Evolutionary conservation across 352 stramenopile genomes (phyloP), one percentile per base, ranked within the genome.

Genomic region (Globisporangium perplexum): DNA sequence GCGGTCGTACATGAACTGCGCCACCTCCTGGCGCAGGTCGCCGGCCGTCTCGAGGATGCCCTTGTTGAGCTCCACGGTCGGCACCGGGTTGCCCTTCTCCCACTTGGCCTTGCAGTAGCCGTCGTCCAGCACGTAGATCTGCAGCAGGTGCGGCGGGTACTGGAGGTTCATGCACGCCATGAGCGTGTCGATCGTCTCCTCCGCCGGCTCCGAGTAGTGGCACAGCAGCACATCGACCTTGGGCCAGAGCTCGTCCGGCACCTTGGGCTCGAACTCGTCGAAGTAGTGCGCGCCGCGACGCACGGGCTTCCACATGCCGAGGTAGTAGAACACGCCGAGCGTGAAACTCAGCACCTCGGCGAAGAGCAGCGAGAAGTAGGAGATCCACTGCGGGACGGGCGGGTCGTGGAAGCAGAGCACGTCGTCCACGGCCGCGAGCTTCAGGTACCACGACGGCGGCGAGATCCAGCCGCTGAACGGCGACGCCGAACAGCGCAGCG

Each of bases 281-380:
- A 94, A 87, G 75, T 94, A 94, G 62, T 94, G 83, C 18, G 83
- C 81, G 8, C 83, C 83, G 63, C 83, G 83, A 69, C 81, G 83
- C 50, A 94, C 83, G 6, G 83, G 83, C 46, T 92, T 94, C 83
- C 83, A 94, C 83, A 94, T 94, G 30, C 83, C 83, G n/a, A 92
- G 63, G 74, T 94, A 94, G 71, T 92, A 94, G 24, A 94, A 60
- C 5, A 74, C 59, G 38, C 81, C 74, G n/a, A 94, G 66, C 23
- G 90, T 55, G 39, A 90, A 86, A 17, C 63, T 87, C 18, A 94
- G 47, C 11, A 88, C 30, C 46, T 94, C 83, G 0, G 75, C 81
- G 7, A 73, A 62, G 20, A 91, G 54, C 45, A 94, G 61, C 18
- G 75, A 68, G 43, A 91, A 91, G 67, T 87, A 94, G 39, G 81